A percentile compares a stretch with the other conserved stretches of the same genome.
These are phyloP conservation scores for Podila horticola DNA, from an alignment of 192 early-diverging fungal genomes.

Conservation along the genomic window DNA sequence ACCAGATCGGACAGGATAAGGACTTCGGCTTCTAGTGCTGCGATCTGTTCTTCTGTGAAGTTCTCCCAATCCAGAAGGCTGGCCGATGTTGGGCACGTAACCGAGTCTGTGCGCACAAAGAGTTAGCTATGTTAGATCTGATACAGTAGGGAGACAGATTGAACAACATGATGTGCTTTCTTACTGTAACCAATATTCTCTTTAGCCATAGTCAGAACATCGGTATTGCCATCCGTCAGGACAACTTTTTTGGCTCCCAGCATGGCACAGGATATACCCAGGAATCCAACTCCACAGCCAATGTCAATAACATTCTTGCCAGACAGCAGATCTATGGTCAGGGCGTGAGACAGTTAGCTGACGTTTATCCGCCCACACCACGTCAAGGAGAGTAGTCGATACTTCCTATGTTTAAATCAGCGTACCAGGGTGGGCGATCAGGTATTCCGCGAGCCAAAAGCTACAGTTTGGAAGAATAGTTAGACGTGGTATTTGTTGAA, in stretches of 20 bases:
- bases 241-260: constrained; percentile 38
- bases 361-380: neutral
- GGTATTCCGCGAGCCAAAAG: constrained; percentile 43
- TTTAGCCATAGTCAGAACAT: constrained; percentile 32
- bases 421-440: constrained; percentile 44
- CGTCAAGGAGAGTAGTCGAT: too few relatives aligned
- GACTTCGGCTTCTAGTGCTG: constrained; percentile 30
- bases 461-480: neutral
- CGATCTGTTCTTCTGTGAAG: constrained; percentile 45
- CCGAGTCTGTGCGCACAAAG: constrained; percentile 1
- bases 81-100: constrained; percentile 22
- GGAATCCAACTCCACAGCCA: constrained; percentile 46
- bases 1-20: constrained; percentile 49
- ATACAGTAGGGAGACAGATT: neutral
- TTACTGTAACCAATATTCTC: constrained; percentile 47
- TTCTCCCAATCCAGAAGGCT: constrained; percentile 45
- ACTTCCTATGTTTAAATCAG: too few relatives aligned
- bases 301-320: constrained; percentile 45
- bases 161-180: neutral
- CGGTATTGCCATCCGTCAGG: constrained; percentile 38
- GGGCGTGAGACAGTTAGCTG: neutral
- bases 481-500: neutral
- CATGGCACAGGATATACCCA: constrained; percentile 34
- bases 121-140: neutral
- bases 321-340: constrained; percentile 17